Percentiles rank a stretch among this genome's conserved stretches.
Evolutionary conservation across 805 yeast genomes (phyloP).

Genomic region (Yamadazyma ubonensis): DNA sequence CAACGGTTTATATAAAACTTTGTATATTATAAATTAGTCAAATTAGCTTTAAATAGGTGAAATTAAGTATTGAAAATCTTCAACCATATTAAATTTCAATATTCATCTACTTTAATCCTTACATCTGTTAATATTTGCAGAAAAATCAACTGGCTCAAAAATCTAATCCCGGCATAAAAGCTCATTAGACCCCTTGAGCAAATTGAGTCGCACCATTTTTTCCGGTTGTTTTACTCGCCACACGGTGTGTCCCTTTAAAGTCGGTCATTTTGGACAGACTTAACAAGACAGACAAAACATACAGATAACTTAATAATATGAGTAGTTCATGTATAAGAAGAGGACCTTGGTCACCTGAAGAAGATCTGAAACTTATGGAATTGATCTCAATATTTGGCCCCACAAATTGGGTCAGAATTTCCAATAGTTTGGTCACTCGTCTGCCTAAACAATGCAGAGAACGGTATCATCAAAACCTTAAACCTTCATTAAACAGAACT

Average conservation of each 20-base stretch:
- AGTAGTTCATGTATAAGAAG: constrained; percentile 33
- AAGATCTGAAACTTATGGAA: constrained; percentile 70
- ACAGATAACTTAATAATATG: background rate
- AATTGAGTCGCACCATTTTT: background rate
- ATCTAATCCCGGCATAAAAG: too few relatives aligned
- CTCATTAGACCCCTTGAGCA: constrained; percentile 1
- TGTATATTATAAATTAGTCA: background rate
- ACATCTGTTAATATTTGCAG: too few relatives aligned
- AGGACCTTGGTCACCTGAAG: constrained; percentile 91
- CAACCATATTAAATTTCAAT: too few relatives aligned
- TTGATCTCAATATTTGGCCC: constrained; percentile 73
- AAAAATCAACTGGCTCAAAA: too few relatives aligned
- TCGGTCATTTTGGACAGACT: too few relatives aligned
- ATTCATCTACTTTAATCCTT: too few relatives aligned
- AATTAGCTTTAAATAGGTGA: background rate
- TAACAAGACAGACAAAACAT: too few relatives aligned
- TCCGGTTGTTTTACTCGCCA: background rate
- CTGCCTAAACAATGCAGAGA: constrained; percentile 93
- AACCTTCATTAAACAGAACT: constrained; percentile 75
- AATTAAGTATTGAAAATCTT: background rate
- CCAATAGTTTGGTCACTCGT: constrained; percentile 68
- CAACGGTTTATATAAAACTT: background rate
- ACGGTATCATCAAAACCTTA: constrained; percentile 86
- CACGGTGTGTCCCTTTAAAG: too few relatives aligned
- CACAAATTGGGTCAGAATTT: constrained; percentile 84